phyloP scores from a whole-genome alignment of 2,329 filamentous ascomycete species.

The Aulographum hederae region DNA sequence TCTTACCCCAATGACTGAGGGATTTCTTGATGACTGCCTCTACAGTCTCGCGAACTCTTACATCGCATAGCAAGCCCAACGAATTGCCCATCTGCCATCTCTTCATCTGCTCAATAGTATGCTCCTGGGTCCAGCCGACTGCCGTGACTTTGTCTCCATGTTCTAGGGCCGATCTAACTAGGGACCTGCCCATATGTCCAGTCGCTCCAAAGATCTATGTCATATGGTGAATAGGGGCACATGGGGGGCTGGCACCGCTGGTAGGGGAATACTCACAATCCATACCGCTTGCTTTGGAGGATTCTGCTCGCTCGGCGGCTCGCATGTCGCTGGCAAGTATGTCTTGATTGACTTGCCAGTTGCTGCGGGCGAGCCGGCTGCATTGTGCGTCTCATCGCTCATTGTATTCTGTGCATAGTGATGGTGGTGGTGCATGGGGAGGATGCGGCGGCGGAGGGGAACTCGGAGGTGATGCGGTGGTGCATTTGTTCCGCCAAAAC shows the following conservation, averaged over 20 bases:
- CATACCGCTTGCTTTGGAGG: slow-evolving; percentile 64
- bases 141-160: slow-evolving; percentile 73
- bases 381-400: no score
- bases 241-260: slow-evolving; percentile 1
- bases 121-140: slow-evolving; percentile 69
- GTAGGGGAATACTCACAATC: slow-evolving; percentile 43
- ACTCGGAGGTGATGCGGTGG: no score
- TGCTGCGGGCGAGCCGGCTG: no score
- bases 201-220: slow-evolving; percentile 92
- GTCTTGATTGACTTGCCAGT: no score
- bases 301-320: slow-evolving; percentile 57
- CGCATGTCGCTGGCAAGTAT: slow-evolving; percentile 52
- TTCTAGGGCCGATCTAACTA: slow-evolving; percentile 64
- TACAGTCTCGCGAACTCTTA: slow-evolving; percentile 66
- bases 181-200: slow-evolving; percentile 87
- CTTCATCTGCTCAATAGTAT: slow-evolving; percentile 52
- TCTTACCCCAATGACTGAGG: slow-evolving; percentile 55
- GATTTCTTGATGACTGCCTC: slow-evolving; percentile 49
- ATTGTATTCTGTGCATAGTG: no score
- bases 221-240: slow-evolving; percentile 29
- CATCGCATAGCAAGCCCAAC: slow-evolving; percentile 73
- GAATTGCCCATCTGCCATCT: slow-evolving; percentile 48
- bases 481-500: no score
- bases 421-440: slow-evolving; percentile 11
- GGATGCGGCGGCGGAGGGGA: neutral